Conservation (phyloP, 2,329 filamentous ascomycete species). For the Paracorniculantispora psalliotae region DNA sequence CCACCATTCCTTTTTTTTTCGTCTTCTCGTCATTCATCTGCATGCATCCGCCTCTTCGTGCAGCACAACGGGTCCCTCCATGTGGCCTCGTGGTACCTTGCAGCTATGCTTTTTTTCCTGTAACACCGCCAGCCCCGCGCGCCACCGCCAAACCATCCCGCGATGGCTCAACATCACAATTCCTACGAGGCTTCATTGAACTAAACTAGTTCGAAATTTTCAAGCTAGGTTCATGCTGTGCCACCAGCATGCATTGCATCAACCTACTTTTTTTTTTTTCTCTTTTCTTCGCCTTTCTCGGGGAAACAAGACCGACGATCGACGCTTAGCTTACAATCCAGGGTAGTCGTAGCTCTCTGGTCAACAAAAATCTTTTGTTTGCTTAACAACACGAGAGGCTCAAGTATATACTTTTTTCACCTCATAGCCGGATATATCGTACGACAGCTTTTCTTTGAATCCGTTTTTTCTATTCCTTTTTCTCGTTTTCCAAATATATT, state of each 20-base stretch:
- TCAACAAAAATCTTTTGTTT: not conserved
- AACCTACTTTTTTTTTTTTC: not conserved
- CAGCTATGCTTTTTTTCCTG: not conserved
- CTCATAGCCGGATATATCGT: too few relatives aligned
- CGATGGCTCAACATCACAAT: not conserved
- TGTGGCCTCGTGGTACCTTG: slow-evolving; percentile 5
- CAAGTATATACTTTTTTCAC: too few relatives aligned
- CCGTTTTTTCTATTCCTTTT: not conserved
- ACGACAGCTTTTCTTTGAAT: too few relatives aligned
- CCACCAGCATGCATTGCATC: not conserved
- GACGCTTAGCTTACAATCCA: not conserved
- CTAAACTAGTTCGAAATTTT: not conserved
- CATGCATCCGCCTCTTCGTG: not conserved
- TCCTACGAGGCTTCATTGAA: not conserved
- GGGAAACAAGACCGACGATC: not conserved
- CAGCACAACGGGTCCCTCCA: not conserved
- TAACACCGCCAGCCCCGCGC: not conserved
- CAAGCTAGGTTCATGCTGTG: not conserved
- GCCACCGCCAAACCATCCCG: not conserved
- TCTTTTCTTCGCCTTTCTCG: not conserved
- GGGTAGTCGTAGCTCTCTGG: not conserved
- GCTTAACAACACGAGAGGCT: too few relatives aligned
- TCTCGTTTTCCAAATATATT: not conserved
- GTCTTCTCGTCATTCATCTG: not conserved
- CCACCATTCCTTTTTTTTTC: not conserved